phyloP scores from a whole-genome alignment of 352 stramenopile genomes.

The Globisporangium paddicum region DNA sequence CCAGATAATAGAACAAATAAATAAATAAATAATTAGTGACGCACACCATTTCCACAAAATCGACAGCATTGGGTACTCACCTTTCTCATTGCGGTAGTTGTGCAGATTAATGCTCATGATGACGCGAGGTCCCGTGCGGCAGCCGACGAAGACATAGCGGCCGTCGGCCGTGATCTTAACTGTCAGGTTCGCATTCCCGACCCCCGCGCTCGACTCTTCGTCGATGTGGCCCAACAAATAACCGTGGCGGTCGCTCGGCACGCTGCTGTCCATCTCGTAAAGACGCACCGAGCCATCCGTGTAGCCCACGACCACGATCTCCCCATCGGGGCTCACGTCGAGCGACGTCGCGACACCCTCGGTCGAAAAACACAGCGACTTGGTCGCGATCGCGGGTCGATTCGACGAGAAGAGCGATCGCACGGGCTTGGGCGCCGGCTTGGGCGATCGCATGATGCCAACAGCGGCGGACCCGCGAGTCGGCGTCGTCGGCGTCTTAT shows the following conservation, averaged over 20 bases:
- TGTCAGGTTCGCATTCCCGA: constrained; percentile 42
- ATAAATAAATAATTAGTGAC: too few species aligned
- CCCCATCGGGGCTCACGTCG: constrained; percentile 70
- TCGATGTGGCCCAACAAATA: constrained; percentile 82
- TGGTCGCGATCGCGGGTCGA: constrained; percentile 38
- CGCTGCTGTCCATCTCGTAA: constrained; percentile 84
- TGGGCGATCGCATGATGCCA: constrained; percentile 5
- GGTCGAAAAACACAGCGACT: constrained; percentile 79
- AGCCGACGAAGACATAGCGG: constrained; percentile 80
- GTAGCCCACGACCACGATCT: constrained; percentile 82
- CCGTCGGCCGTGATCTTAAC: constrained; percentile 79
- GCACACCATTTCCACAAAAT: too few species aligned
- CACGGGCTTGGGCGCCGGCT: constrained; percentile 33
- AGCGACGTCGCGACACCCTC: constrained; percentile 68
- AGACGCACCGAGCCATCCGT: constrained; percentile 72
- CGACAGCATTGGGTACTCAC: constrained; percentile 49
- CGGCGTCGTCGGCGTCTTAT: constrained; percentile 27
- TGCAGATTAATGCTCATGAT: constrained; percentile 83
- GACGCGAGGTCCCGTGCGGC: constrained; percentile 52
- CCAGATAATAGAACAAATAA: constrained; percentile 2
- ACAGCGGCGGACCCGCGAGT: constrained; percentile 22
- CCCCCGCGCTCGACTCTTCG: constrained; percentile 58
- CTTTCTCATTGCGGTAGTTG: constrained; percentile 78
- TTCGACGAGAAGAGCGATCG: constrained; percentile 47
- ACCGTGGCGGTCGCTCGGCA: constrained; percentile 72